Percentiles rank a stretch among this genome's conserved stretches.
Evolutionary conservation across 257 asterid species (phyloP).

Genomic region (Solanum rostratum): DNA sequence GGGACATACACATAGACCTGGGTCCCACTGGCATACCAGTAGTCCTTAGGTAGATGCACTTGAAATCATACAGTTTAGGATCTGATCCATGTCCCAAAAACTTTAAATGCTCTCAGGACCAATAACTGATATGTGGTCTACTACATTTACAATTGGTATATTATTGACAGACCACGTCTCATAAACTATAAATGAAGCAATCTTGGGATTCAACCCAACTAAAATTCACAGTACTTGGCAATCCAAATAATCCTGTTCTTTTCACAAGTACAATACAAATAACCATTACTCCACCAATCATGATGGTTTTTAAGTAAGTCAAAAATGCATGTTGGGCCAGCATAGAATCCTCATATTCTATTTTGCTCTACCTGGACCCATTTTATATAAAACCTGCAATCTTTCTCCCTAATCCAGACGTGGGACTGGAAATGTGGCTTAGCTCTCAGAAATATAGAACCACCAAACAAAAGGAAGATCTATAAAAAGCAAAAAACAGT

Average conservation of each 20-base stretch:
- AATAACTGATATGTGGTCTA: background rate
- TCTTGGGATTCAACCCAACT: background rate
- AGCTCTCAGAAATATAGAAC: background rate
- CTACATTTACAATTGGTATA: background rate
- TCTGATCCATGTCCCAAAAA: background rate
- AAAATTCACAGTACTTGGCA: background rate
- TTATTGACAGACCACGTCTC: background rate
- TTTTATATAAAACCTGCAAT: background rate
- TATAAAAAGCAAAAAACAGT: background rate
- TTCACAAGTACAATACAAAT: background rate
- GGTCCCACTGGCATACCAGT: background rate
- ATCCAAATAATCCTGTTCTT: background rate
- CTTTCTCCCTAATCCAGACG: background rate
- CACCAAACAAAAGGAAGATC: background rate
- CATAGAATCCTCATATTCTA: background rate
- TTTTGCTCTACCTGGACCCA: background rate
- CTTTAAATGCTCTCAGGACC: background rate
- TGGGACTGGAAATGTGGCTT: background rate
- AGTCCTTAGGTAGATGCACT: background rate
- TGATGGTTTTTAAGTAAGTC: background rate
- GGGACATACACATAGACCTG: background rate
- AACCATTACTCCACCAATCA: background rate
- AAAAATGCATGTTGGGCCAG: background rate
- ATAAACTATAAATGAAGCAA: background rate
- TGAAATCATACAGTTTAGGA: background rate